A percentile compares a stretch with the other conserved stretches of the same genome.
These are phyloP conservation scores for Heliocybe sulcata DNA, from an alignment of 1,284 basidiomycete species.

Conservation along the genomic window DNA sequence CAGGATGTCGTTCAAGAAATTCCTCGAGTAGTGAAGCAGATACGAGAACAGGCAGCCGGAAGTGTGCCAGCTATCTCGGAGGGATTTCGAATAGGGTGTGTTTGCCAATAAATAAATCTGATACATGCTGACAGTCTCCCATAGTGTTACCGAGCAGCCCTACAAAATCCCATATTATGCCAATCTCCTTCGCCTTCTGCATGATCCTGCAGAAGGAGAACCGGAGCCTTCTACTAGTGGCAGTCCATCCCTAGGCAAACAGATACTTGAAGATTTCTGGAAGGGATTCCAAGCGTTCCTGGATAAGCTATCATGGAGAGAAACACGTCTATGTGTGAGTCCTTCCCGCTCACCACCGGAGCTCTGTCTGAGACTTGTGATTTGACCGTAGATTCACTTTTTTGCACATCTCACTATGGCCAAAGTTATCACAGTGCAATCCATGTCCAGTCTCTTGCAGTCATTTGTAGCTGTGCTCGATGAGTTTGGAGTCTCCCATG, in stretches of 20 bases:
- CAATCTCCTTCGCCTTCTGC: slow-evolving; percentile 68
- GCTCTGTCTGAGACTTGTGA: slow-evolving; percentile 4
- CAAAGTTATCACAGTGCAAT: slow-evolving; percentile 65
- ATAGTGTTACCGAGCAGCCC: slow-evolving; percentile 80
- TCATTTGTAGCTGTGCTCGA: slow-evolving; percentile 83
- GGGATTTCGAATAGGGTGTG: slow-evolving; percentile 70
- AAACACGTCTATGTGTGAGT: slow-evolving; percentile 79
- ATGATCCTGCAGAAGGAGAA: slow-evolving; percentile 36
- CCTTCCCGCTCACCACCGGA: background rate
- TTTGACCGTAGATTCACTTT: slow-evolving; percentile 66
- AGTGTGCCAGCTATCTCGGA: slow-evolving; percentile 63
- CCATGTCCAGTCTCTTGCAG: slow-evolving; percentile 71
- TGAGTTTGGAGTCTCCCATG: slow-evolving; percentile 85
- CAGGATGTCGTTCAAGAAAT: slow-evolving; percentile 70
- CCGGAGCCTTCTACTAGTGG: slow-evolving; percentile 22
- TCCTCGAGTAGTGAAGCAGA: slow-evolving; percentile 54
- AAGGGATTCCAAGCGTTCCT: slow-evolving; percentile 82
- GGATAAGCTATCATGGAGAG: slow-evolving; percentile 84
- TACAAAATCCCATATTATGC: slow-evolving; percentile 90
- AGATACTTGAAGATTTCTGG: slow-evolving; percentile 84
- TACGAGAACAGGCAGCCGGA: slow-evolving; percentile 49
- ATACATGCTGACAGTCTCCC: slow-evolving; percentile 3
- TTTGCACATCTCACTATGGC: slow-evolving; percentile 82
- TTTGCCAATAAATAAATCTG: slow-evolving; percentile 6
- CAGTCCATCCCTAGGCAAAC: slow-evolving; percentile 53